These are phyloP conservation scores for Henningerozyma blattae DNA, from an alignment of 805 yeast species.

Conservation along the genomic window DNA sequence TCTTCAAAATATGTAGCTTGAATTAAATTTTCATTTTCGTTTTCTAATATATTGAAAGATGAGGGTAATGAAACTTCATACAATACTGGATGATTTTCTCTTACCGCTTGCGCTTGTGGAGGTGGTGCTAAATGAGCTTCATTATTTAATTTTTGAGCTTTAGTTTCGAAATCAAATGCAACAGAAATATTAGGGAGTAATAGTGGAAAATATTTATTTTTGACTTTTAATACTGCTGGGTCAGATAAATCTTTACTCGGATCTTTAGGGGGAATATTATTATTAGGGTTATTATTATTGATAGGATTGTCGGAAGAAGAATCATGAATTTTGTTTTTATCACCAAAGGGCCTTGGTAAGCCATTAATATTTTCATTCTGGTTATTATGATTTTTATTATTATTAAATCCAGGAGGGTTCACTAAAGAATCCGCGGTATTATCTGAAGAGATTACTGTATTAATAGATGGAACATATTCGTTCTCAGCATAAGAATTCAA, in stretches of 20 bases:
- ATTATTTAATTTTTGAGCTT: constrained; percentile 1
- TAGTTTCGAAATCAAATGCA: constrained; percentile 14
- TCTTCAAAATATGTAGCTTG: constrained; percentile 21
- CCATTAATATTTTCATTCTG: too few species aligned
- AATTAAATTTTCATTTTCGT: constrained; percentile 11
- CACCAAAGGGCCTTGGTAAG: too few species aligned
- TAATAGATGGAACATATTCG: constrained; percentile 23
- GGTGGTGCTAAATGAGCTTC: constrained; percentile 4
- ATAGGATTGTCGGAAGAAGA: background rate
- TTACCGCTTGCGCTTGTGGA: background rate
- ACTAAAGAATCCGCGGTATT: background rate
- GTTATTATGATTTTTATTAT: too few species aligned
- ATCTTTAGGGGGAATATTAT: background rate
- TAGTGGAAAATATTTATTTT: constrained; percentile 30
- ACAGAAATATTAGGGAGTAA: too few species aligned
- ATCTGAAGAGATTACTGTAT: too few species aligned
- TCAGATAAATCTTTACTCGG: constrained; percentile 9
- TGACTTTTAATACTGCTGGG: constrained; percentile 17
- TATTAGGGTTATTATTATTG: background rate
- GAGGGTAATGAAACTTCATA: constrained; percentile 16
- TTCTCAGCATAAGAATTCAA: constrained; percentile 26
- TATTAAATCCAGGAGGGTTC: background rate
- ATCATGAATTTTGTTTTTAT: too few species aligned
- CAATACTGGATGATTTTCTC: constrained; percentile 17
- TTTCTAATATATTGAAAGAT: constrained; percentile 2